Evolutionary conservation across 1,139 yeast genomes (phyloP).

Genomic region (Suhomyces bribrorum): DNA sequence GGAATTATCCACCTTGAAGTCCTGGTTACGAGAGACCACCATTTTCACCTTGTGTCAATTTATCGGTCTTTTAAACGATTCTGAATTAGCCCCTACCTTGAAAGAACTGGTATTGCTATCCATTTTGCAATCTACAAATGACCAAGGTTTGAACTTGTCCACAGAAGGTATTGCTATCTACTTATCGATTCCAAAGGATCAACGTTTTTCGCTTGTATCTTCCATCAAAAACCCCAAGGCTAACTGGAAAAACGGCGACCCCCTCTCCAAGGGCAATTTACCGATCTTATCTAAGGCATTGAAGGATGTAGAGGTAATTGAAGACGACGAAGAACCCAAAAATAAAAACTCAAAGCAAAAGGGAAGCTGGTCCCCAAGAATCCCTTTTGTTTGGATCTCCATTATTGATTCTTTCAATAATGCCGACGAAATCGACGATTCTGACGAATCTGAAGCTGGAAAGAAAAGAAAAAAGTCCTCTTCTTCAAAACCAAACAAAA

Average conservation of each 20-base stretch:
- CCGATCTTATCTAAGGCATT: slow-evolving; percentile 62
- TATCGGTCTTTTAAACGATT: slow-evolving; percentile 17
- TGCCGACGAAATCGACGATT: slow-evolving; percentile 17
- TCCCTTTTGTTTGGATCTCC: slow-evolving; percentile 85
- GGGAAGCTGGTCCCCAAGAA: slow-evolving; percentile 74
- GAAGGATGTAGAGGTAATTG: slow-evolving; percentile 52
- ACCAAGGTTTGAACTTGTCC: slow-evolving; percentile 58
- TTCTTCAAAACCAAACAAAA: slow-evolving; percentile 24
- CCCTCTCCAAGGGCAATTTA: slow-evolving; percentile 68
- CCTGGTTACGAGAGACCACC: slow-evolving; percentile 87
- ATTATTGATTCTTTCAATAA: slow-evolving; percentile 45
- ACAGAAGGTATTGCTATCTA: slow-evolving; percentile 82
- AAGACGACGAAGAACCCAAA: slow-evolving; percentile 28
- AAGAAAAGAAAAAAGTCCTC: slow-evolving; percentile 33
- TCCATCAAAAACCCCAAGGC: slow-evolving; percentile 30
- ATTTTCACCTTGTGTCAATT: slow-evolving; percentile 68
- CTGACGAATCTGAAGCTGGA: slow-evolving; percentile 17
- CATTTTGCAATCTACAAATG: slow-evolving; percentile 47
- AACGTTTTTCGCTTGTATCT: slow-evolving; percentile 28
- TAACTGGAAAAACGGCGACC: slow-evolving; percentile 73
- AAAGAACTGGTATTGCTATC: slow-evolving; percentile 27
- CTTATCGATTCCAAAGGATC: slow-evolving; percentile 44
- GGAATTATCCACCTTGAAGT: slow-evolving; percentile 62
- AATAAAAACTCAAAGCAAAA: slow-evolving; percentile 34
- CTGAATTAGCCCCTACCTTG: slow-evolving; percentile 23